Conservation (phyloP, 140 eudicot species). For the Cichorium intybus region DNA sequence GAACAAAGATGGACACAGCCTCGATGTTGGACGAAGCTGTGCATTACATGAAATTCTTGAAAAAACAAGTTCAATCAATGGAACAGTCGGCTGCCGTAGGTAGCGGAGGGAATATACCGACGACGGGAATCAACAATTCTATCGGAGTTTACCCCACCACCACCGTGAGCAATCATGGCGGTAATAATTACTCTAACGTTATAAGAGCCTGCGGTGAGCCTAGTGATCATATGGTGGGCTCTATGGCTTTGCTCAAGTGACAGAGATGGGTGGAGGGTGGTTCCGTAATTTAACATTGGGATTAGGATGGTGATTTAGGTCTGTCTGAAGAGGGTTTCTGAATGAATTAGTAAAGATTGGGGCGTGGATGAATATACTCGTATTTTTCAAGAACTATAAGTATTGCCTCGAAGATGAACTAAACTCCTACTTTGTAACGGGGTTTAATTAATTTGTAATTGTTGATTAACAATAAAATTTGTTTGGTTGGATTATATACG, state of each 20-base stretch:
- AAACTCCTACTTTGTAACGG: constrained; percentile 34
- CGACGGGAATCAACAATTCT: constrained; percentile 15
- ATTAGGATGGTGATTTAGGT: constrained; percentile 11
- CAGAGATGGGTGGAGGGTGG: constrained; percentile 12
- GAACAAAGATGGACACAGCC: constrained; percentile 81
- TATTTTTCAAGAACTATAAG: constrained; percentile 18
- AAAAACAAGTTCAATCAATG: constrained; percentile 60
- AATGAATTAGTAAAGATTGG: constrained; percentile 8
- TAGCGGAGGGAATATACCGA: neutral
- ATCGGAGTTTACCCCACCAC: constrained; percentile 21
- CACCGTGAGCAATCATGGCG: constrained; percentile 22
- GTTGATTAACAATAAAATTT: constrained; percentile 31
- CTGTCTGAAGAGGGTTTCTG: neutral
- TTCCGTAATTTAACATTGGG: constrained; percentile 19
- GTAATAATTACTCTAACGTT: constrained; percentile 16
- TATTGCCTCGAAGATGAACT: constrained; percentile 4
- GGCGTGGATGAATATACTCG: constrained; percentile 24
- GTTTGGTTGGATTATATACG: neutral
- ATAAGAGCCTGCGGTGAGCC: constrained; percentile 37
- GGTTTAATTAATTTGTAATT: constrained; percentile 36
- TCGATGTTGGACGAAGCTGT: constrained; percentile 85
- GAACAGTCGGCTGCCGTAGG: constrained; percentile 33
- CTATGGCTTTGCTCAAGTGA: constrained; percentile 47
- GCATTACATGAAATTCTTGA: constrained; percentile 66
- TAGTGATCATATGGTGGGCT: constrained; percentile 39